phyloP scores from a whole-genome alignment of 768 basidiomycete genomes.

The Rhodosporidiobolus odoratus region DNA sequence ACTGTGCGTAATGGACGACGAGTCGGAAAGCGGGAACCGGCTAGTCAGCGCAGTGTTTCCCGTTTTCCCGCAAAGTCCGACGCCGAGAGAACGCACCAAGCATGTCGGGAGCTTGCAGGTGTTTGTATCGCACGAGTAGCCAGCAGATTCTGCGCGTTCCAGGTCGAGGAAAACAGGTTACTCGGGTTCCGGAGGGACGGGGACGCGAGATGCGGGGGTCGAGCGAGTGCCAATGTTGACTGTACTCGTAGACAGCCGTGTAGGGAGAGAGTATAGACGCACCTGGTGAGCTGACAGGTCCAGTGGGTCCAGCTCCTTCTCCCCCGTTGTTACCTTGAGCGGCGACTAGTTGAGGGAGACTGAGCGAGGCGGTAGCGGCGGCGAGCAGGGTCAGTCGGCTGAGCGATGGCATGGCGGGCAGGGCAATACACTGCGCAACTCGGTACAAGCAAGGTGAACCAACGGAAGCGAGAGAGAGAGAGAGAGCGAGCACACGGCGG shows the following conservation, averaged over 20 bases:
- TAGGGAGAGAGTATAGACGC: not conserved
- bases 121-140: slow-evolving; percentile 64
- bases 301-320: slow-evolving; percentile 7
- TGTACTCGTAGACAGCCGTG: too few species aligned
- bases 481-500: too few species aligned
- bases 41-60: not conserved
- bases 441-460: too few species aligned
- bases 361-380: not conserved
- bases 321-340: slow-evolving; percentile 8
- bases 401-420: too few species aligned
- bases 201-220: not conserved
- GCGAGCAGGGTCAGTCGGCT: not conserved
- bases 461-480: too few species aligned
- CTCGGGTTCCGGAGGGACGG: too few species aligned
- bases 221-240: not conserved
- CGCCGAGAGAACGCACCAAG: slow-evolving; percentile 40
- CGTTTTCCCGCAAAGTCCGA: not conserved
- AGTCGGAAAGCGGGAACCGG: too few species aligned
- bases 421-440: too few species aligned
- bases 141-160: slow-evolving; percentile 46
- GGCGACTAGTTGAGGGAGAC: not conserved
- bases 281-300: slow-evolving; percentile 12
- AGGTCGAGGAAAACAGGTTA: too few species aligned
- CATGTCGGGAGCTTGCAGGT: slow-evolving; percentile 66
- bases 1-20: slow-evolving; percentile 50